Base-by-base conservation (phyloP, 306 rosid species). In the Castanea mollissima region DNA sequence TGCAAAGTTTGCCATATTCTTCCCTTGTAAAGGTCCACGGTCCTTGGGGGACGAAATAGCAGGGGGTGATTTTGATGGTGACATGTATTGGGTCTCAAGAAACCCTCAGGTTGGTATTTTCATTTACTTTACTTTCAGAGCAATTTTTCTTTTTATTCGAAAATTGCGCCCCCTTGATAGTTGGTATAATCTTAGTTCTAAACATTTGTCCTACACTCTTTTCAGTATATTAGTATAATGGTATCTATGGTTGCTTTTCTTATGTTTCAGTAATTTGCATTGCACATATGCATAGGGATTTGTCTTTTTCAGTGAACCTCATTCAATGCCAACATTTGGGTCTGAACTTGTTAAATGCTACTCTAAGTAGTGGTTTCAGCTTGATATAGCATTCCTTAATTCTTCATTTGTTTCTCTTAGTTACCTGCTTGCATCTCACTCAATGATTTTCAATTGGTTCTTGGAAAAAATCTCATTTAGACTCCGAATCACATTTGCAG, bases 41-140 rank as follows among this genome's bases (percentile, higher is more conserved):
- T 89, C 96, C 7, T 56, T 91, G 58, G 97, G 91, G 35, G 94
- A 94, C 83, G 97, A 94, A 84, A 94, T 94, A 21, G 97, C 79
- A 8, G 89, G 92, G n/a, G 97, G 94, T 63, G 97, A 94, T 85
- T 92, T 84, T 89, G 98, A 94, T 73, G 98, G 98, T 70, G 98
- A 94, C 81, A 74, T 81, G 82, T 94, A 87, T 74, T 94, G 94
- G 96, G 84, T 94, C 78, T 94, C 97, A 44, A 85, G 82, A 56
- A 87, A 94, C 83, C 79, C 92, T 31, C 76, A 89, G 92, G 98
- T 94, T 74, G 65, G 76, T 49, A 12, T 55, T 69, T 79, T 1
- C 72, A 38, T 58, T n/a, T 12, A 70, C 16, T 54, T 27, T 27
- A 14, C 55, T 69, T 74, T 76, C 7, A 10, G 56, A 73, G 62